Percentiles rank a stretch among this genome's conserved stretches.
Conservation (phyloP, 495 filamentous ascomycete species). For the Terfezia boudieri region DNA sequence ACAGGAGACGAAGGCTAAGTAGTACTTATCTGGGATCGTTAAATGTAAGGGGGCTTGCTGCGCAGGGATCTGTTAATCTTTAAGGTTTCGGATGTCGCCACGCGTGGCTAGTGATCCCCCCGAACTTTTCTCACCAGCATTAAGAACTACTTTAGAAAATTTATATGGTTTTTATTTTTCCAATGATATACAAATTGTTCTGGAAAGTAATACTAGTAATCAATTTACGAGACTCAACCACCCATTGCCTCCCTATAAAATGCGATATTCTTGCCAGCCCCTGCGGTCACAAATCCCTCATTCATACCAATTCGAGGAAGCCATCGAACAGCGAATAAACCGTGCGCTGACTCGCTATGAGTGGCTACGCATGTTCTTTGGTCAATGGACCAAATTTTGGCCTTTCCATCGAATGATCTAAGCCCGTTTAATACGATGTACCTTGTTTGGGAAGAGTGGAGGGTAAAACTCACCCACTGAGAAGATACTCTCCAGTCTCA, state of each 20-base stretch:
- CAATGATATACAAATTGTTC: too few species aligned
- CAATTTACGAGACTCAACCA: constrained; percentile 21
- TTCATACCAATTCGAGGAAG: constrained; percentile 52
- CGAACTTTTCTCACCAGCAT: too few species aligned
- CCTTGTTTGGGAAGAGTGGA: too few species aligned
- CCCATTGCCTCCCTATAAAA: constrained; percentile 88
- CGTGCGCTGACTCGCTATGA: constrained; percentile 69
- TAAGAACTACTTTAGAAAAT: too few species aligned
- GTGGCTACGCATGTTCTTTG: constrained; percentile 69
- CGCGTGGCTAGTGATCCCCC: too few species aligned
- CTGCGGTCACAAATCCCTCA: constrained; percentile 72
- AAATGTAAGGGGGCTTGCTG: neutral
- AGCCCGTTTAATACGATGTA: neutral
- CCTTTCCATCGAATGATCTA: constrained; percentile 70
- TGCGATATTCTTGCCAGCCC: constrained; percentile 53
- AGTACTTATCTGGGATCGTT: neutral
- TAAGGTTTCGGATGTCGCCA: too few species aligned
- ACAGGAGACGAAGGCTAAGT: neutral
- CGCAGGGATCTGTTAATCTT: too few species aligned
- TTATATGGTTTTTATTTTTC: too few species aligned
- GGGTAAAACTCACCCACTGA: constrained; percentile 42
- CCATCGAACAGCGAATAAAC: constrained; percentile 75
- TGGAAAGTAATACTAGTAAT: too few species aligned
- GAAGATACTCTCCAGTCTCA: constrained; percentile 74
- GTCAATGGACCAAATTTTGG: constrained; percentile 84